Percentiles rank a stretch among this genome's conserved stretches.
These are phyloP conservation scores for Zalaria sp. DNA, from an alignment of 2,329 filamentous ascomycete genomes.

Conservation along the genomic window DNA sequence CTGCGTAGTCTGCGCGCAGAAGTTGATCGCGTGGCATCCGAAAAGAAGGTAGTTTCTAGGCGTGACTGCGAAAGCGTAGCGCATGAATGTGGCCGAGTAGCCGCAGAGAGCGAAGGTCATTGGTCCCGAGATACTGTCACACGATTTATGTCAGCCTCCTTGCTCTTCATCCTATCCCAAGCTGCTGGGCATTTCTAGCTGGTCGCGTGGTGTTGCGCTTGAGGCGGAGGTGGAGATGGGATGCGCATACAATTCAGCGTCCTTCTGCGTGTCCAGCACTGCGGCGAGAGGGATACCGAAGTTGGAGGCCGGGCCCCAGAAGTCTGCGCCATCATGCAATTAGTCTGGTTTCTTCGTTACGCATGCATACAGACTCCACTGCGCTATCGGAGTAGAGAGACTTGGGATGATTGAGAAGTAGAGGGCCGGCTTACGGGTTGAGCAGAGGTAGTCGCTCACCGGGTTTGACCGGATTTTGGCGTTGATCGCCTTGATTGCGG, in stretches of 20 bases:
- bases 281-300: conserved; percentile 40
- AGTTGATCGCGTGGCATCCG: conserved; percentile 53
- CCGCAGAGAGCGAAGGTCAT: conserved; percentile 48
- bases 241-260: conserved; percentile 34
- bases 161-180: not conserved
- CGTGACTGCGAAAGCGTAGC: conserved; percentile 48
- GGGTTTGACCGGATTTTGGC: conserved; percentile 37
- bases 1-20: conserved; percentile 45
- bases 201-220: not conserved
- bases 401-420: conserved; percentile 3
- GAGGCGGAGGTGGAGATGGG: not conserved
- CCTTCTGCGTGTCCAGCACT: conserved; percentile 39
- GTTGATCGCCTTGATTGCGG: conserved; percentile 39
- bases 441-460: conserved; percentile 37
- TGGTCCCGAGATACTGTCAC: conserved; percentile 45
- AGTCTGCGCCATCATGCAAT: conserved; percentile 22
- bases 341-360: not conserved
- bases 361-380: not conserved
- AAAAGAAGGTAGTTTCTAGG: conserved; percentile 56
- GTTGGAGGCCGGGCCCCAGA: conserved; percentile 38
- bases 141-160: not conserved
- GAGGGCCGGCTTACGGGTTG: conserved; percentile 31
- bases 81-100: conserved; percentile 53
- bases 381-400: not conserved
- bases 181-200: not conserved